Conservation (phyloP, 176 grass and related monocot genomes). For the Thalia dealbata region DNA sequence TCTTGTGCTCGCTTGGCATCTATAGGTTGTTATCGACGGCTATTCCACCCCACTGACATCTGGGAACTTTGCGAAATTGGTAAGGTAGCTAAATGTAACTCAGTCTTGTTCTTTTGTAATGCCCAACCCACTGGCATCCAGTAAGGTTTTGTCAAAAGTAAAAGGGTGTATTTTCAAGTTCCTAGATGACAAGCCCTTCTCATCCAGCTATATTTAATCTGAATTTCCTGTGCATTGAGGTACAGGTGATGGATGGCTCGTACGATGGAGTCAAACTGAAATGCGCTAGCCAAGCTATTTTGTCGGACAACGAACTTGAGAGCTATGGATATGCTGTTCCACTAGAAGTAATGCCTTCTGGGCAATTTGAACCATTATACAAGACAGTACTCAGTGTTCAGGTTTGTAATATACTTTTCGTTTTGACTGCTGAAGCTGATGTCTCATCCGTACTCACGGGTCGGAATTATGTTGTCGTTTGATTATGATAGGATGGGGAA, state of each 20-base stretch:
- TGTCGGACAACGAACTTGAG: conserved; percentile 52
- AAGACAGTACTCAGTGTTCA: conserved; percentile 79
- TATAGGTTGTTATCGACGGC: conserved; percentile 75
- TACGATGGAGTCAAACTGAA: conserved; percentile 73
- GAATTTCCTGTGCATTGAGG: not conserved
- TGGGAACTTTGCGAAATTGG: conserved; percentile 91
- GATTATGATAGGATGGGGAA: conserved; percentile 62
- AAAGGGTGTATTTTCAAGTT: not conserved
- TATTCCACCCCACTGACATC: conserved; percentile 81
- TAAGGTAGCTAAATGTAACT: conserved; percentile 50
- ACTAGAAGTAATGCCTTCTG: conserved; percentile 77
- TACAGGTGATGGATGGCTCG: conserved; percentile 65
- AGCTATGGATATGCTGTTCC: conserved; percentile 62
- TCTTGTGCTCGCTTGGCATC: not conserved
- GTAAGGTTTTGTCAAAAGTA: not conserved
- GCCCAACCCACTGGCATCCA: not conserved
- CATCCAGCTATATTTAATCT: not conserved
- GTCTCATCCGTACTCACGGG: not conserved
- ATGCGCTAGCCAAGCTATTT: conserved; percentile 72
- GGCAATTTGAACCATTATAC: conserved; percentile 92
- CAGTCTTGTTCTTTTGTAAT: conserved; percentile 11
- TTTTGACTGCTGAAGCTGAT: not conserved
- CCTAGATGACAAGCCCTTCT: not conserved
- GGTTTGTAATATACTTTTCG: conserved; percentile 25
- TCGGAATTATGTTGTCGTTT: conserved; percentile 2